Evolutionary conservation across 495 filamentous ascomycete genomes (phyloP), one percentile per base, ranked within the genome.

Genomic region (Aspergillus ostianus): DNA sequence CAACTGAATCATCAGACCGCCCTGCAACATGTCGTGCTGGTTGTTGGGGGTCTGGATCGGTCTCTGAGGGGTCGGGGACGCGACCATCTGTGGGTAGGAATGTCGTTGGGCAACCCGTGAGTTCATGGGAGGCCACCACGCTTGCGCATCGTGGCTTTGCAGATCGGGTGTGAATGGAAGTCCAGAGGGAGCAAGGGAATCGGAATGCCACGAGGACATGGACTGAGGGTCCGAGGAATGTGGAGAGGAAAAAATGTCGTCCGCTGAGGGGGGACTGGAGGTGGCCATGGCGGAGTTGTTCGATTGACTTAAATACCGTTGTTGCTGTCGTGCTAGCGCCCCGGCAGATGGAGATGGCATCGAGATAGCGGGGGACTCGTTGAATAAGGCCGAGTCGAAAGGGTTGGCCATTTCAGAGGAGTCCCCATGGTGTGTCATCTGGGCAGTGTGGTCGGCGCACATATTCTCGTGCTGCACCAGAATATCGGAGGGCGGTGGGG

Each of bases 1-100:
- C 51, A 78, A 64, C 60, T 80, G 77, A 46, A 80, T 79, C 77
- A 81, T 79, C 30, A 80, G 72, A 8, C 77, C 76, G 19, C 71
- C 74, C 67, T 76, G 72, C 59, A 78, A 72, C 58, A 78, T 66
- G 51, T 75, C 72, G 64, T 71, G 71, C 51, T 71, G 74, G 47
- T 59, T 64, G n/a, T 63, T 59, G 46, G 70, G 57, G 51, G 49
- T 65, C 60, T 71, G 69, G 53, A 77, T 68, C 13, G 68, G 59
- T 51, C 66, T 65, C 45, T 75, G 68, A 32, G 71, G 67, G n/a
- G 67, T 55, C 3, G 76, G 71, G 6, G 75, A 74, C 55, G 69
- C 53, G 36, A 73, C 65, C 58, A 72, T 64, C 19, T 70, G 58
- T 26, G 74, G 74, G 55, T 78, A 80, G 18, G 72, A 65, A 54